Evolutionary conservation across 2,329 filamentous ascomycete species (phyloP), one percentile per base, ranked within the genome.

Genomic region (Cryphonectria carpinicola): DNA sequence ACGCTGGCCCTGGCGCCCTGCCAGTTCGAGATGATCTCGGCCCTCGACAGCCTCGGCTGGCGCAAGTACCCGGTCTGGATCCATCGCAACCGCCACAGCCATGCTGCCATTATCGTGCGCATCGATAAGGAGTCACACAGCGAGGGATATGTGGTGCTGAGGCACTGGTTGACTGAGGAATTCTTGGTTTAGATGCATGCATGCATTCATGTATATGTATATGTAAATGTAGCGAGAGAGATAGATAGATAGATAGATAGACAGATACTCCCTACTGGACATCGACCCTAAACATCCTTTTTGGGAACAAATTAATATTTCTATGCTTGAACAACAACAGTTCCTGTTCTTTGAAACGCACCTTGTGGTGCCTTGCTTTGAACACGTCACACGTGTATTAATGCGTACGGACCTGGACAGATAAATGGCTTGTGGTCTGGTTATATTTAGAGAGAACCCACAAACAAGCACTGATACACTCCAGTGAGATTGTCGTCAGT

Each of bases 91-190:
- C 82, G 85, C n/a, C 93, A 97, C 78, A 93, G 89, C 71, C 95
- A 98, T 80, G 95, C 95, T 0, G 95, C 95, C 3, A 97, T 98
- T 64, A 93, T 98, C 73, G 90, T 97, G 49, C 88, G 95, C 52
- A 88, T 85, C 70, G 88, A 92, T 54, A 90, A 89, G 78, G 83
- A 86, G 66, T 82, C 80, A 0, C 97, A 94, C 76, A 84, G 87
- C 2, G 95, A 98, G 80, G 95, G 95, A 0, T 88, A 87, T 77
- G 79, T 93, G 17, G 93, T 98, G 46, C 83, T 96, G 69, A 87
- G 85, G 76, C 95, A 98, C 82, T 98, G 93, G 92, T 82, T 94
- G 2, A 86, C 90, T 67, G 86, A 91, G 63, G 91, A 91, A 77
- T 98, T 98, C 78, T 80, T 89, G 73, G 76, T 90, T 32, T 92